These are phyloP conservation scores for Ophiostoma fasciatum DNA, from an alignment of 2,329 filamentous ascomycete species.

Conservation along the genomic window DNA sequence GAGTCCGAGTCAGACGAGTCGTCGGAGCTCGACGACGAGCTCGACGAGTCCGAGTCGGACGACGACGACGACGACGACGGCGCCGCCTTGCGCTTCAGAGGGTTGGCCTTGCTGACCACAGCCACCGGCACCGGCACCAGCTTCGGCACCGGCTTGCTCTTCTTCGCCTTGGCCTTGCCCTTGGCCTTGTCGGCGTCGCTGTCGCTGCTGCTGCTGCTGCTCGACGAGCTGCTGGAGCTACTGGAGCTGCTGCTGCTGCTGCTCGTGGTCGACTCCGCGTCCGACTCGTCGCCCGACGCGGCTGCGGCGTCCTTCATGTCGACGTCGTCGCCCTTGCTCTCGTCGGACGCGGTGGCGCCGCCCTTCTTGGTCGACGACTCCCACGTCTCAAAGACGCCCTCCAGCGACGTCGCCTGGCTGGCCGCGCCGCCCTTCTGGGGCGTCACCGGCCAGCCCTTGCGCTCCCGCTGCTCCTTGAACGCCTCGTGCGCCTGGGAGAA, in stretches of 20 bases:
- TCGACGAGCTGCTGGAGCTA: conserved; percentile 11
- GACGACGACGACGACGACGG: conserved; percentile 16
- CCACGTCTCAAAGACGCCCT: conserved; percentile 37
- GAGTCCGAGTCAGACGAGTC: conserved; percentile 1
- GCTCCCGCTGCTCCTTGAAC: conserved; percentile 47
- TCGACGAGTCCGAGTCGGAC: conserved; percentile 18
- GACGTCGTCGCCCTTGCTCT: conserved; percentile 16
- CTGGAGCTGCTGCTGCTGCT: conserved; percentile 14
- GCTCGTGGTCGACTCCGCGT: conserved; percentile 18
- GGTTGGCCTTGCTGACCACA: conserved; percentile 21
- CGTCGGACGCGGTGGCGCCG: conserved; percentile 11
- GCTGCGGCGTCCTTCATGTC: conserved; percentile 31
- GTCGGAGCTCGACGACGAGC: conserved; percentile 1
- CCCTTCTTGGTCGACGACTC: conserved; percentile 21
- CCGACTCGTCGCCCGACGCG: conserved; percentile 13
- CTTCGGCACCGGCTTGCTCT: conserved; percentile 10
- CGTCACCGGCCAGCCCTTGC: conserved; percentile 29
- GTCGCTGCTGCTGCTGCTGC: conserved; percentile 17
- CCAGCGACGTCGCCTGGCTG: conserved; percentile 25
- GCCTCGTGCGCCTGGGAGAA: conserved; percentile 45
- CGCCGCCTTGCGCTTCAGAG: conserved; percentile 40
- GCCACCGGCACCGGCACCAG: conserved; percentile 1
- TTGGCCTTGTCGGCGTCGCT: conserved; percentile 19
- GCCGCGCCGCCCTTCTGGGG: neutral
- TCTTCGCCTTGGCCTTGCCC: conserved; percentile 14